phyloP scores from a whole-genome alignment of 2,329 filamentous ascomycete species.

The Lasiodiplodia sp. region DNA sequence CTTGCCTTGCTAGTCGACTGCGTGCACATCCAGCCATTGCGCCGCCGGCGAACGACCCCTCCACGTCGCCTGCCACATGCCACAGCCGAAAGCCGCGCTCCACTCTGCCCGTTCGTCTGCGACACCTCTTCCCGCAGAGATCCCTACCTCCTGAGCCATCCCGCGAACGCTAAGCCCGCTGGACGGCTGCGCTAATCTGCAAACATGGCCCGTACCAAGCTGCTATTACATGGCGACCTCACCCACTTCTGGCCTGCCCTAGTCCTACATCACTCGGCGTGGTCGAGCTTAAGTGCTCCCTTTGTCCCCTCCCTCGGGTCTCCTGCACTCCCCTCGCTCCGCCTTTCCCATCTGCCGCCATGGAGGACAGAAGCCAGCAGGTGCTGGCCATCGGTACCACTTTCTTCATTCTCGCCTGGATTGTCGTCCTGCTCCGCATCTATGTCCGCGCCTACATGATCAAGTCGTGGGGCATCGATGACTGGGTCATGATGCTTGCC shows the following conservation, averaged over 20 bases:
- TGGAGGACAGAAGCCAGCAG: slow-evolving; percentile 36
- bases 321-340: neutral
- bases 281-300: slow-evolving; percentile 24
- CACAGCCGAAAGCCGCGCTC: slow-evolving; percentile 7
- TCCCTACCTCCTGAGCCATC: slow-evolving; percentile 22
- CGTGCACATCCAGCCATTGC: slow-evolving; percentile 8
- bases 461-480: slow-evolving; percentile 50
- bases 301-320: neutral
- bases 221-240: neutral
- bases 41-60: slow-evolving; percentile 10
- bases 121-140: slow-evolving; percentile 14
- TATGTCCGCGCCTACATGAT: slow-evolving; percentile 48
- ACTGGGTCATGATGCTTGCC: slow-evolving; percentile 51
- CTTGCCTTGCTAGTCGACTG: neutral
- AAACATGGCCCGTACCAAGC: slow-evolving; percentile 3
- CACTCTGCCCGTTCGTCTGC: slow-evolving; percentile 13
- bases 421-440: slow-evolving; percentile 46
- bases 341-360: slow-evolving; percentile 6
- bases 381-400: slow-evolving; percentile 42
- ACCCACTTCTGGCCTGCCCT: neutral
- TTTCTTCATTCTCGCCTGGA: slow-evolving; percentile 50
- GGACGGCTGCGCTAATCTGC: neutral
- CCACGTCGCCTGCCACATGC: slow-evolving; percentile 3
- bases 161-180: slow-evolving; percentile 13
- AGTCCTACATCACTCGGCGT: slow-evolving; percentile 6